Evolutionary conservation across 2,329 filamentous ascomycete species (phyloP), one percentile per base, ranked within the genome.

Genomic region (Monilinia fructicola): DNA sequence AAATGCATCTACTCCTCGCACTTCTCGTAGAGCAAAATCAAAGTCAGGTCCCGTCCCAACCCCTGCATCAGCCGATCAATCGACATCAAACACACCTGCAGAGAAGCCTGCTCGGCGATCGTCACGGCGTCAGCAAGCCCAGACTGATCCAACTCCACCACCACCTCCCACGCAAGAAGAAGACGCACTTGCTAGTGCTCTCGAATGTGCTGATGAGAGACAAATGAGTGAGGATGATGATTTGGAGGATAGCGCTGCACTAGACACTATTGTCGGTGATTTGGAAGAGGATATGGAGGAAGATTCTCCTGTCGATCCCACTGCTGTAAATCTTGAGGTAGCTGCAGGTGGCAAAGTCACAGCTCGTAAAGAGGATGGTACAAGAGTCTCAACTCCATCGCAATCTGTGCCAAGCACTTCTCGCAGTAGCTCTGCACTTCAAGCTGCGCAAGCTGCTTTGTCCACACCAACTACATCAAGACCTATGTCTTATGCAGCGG

Each of bases 191-290:
- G 84, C 90, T 66, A 87, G 90, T 72, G 88, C 90, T 3, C 81
- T 98, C 4, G 95, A 98, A 79, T 97, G 94, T 77, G 93, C 93
- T 10, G 94, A 98, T 75, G 94, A 98, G 79, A 90, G 90, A 76
- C 91, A 92, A 64, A 78, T 97, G 16, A 89, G 88, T 18, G 90
- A 91, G 46, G 89, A 91, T 21, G 88, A 89, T 2, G 87, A 87
- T 21, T 81, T 88, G 65, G 87, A 87, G 21, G 89, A 91, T 42
- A 62, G 79, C 55, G 84, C 84, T 71, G 87, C 90, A 7, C 80
- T 98, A 61, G 92, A 97, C 76, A 88, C 92, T 28, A 90, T 98
- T 68, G 89, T 97, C n/a, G 92, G 93, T 67, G 92, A 96, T 71
- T 81, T 97, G 1, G 92, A 97, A 66, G 91, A 94, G 69, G 92